Conservation (phyloP, 1,284 basidiomycete species). For the Lignosus rhinocerotis region DNA sequence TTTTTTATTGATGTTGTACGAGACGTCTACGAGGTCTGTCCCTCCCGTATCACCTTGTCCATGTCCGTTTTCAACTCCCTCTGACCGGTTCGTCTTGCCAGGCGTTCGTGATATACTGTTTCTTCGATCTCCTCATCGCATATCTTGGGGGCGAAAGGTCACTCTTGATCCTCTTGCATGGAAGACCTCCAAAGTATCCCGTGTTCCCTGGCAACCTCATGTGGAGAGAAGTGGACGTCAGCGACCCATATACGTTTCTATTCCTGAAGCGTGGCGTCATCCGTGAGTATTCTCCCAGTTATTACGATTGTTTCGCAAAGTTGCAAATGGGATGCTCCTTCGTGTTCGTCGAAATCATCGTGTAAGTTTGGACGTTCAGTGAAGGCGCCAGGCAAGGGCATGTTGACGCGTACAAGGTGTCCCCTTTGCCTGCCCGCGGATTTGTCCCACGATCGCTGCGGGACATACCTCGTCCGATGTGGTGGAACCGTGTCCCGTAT, state of each 20-base stretch:
- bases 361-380: too few relatives aligned
- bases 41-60: background rate
- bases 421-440: too few relatives aligned
- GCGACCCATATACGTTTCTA: constrained; percentile 92
- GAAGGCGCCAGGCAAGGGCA: too few relatives aligned
- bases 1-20: constrained; percentile 95
- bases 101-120: constrained; percentile 97
- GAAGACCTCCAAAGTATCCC: constrained; percentile 83
- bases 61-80: constrained; percentile 5
- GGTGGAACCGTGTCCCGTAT: too few relatives aligned
- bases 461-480: too few relatives aligned
- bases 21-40: constrained; percentile 91
- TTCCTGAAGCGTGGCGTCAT: constrained; percentile 94
- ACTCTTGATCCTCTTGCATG: constrained; percentile 88
- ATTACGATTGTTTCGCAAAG: too few relatives aligned
- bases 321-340: too few relatives aligned
- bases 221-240: constrained; percentile 80
- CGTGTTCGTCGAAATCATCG: too few relatives aligned
- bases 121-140: constrained; percentile 79
- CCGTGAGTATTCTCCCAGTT: constrained; percentile 57
- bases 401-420: too few relatives aligned
- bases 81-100: constrained; percentile 31
- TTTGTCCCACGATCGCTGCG: too few relatives aligned
- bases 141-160: constrained; percentile 95
- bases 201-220: constrained; percentile 85